Evolutionary conservation across 2,329 filamentous ascomycete genomes (phyloP), one percentile per base, ranked within the genome.

Genomic region (Trichoderma atroviride): DNA sequence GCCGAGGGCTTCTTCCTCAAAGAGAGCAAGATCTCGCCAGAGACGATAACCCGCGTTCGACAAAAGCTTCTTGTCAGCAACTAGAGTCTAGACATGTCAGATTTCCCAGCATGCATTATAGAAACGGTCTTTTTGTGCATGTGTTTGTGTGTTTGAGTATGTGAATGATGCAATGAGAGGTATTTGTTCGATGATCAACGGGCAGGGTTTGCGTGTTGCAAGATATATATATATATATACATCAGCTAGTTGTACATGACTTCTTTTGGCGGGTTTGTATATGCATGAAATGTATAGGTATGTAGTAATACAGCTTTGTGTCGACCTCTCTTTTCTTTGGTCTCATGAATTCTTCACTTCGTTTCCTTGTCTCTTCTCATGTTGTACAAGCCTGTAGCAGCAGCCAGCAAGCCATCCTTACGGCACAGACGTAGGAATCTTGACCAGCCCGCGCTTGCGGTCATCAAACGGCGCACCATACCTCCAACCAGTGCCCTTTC

Each of bases 401-500:
- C 53, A 24, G 19, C 13, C 5, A 33, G 29, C n/a, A 22, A 33
- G 40, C 31, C 31, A 33, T 24, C 9, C 13, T 61, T 60, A 87
- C 70, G 85, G 86, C 67, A 91, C 87, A 65, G 83, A 85, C 43
- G 86, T 90, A 27, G 89, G 89, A 75, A 91, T 91, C 84, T 91
- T 91, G 80, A 90, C 79, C 76, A 86, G 76, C n/a, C 87, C 89
- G 74, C 85, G 86, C 79, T 85, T 87, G 69, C 89, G 84, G 75
- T 92, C 89, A 75, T 87, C 83, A 72, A 83, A 82, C 13, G 89
- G 89, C 70, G 84, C 84, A 70, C 89, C 89, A 73, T 92, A 92
- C 70, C 88, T 82, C 84, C 85, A 88, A 24, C 89, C 89, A 2
- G 87, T 83, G 14, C 81, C 88, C 31, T 77, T 79, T 43, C 80